These are phyloP conservation scores for Hexamita inflata DNA, from an alignment of 208 protist species.

Conservation along the genomic window DNA sequence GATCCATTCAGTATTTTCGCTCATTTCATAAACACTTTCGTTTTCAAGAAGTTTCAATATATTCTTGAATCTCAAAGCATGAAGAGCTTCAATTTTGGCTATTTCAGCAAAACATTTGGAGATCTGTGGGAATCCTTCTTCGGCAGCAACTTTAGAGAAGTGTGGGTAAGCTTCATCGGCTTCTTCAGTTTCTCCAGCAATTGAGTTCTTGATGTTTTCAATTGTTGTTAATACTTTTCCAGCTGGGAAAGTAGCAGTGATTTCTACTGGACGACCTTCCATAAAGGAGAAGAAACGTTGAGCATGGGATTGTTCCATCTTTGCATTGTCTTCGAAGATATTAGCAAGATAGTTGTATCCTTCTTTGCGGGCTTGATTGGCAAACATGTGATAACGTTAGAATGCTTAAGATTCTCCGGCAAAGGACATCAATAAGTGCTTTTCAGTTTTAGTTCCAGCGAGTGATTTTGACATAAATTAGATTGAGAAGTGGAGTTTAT, in stretches of 20 bases:
- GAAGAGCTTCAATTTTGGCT: neutral
- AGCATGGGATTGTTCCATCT: neutral
- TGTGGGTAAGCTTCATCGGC: neutral
- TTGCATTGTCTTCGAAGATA: neutral
- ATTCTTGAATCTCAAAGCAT: neutral
- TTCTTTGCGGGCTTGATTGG: neutral
- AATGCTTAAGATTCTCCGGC: neutral
- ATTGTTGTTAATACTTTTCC: neutral
- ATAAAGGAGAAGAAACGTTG: neutral
- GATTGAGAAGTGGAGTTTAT: no score
- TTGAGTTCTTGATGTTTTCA: neutral
- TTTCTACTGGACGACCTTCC: neutral
- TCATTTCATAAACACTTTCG: neutral
- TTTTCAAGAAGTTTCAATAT: neutral
- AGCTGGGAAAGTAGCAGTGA: neutral
- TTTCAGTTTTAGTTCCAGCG: neutral
- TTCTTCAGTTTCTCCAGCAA: neutral
- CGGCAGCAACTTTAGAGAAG: neutral
- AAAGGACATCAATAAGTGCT: neutral
- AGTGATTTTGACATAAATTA: neutral
- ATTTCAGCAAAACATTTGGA: neutral
- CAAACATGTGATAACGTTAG: neutral
- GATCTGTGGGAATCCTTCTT: neutral
- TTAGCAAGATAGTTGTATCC: neutral
- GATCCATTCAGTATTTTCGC: neutral